Evolutionary conservation across 108 stramenopile genomes (phyloP), one percentile per base, ranked within the genome.

Genomic region (Cyclotella atomus): DNA sequence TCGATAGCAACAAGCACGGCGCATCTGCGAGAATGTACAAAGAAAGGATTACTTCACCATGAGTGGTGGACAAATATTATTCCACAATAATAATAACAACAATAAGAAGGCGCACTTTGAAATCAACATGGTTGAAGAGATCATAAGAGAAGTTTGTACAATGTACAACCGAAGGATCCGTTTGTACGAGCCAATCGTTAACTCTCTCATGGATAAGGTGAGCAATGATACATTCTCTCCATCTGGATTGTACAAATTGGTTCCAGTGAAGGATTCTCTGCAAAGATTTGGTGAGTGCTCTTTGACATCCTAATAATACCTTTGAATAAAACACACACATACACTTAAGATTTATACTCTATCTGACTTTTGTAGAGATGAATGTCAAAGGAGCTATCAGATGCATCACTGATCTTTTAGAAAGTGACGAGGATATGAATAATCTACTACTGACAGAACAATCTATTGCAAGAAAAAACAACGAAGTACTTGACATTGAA

Each of bases 121-220:
- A 83, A 45, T 94, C 7, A 65, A 89, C 9, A 91, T 96, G 76
- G 55, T 96, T 54, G 95, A 96, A 68, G 86, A 87, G 57, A 87
- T 94, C 29, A 57, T 96, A 53, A 59, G 80, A 16, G 89, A 90
- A 69, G 85, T 90, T 1, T 89, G 91, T 20, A 89, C 89, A 50
- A 88, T 88, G 24, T 96, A 83, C 70, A 76, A 68, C 47, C 76
- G 92, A 55, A 66, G 95, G 34, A 76, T 96, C 10, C 77, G 82
- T 5, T 67, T 96, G n/a, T 92, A 90, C 71, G 91, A 93, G 60
- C 95, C 95, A 3, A 92, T 96, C 59, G 92, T 96, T 1, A 87
- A 92, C 30, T 77, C 85, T 8, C 70, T 94, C 23, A 76, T 93
- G 70, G 82, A 77, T 64, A 73, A 79, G 44, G 89, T 90, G 15